Conservation (phyloP, 257 asterid species). For the Mitragyna speciosa region DNA sequence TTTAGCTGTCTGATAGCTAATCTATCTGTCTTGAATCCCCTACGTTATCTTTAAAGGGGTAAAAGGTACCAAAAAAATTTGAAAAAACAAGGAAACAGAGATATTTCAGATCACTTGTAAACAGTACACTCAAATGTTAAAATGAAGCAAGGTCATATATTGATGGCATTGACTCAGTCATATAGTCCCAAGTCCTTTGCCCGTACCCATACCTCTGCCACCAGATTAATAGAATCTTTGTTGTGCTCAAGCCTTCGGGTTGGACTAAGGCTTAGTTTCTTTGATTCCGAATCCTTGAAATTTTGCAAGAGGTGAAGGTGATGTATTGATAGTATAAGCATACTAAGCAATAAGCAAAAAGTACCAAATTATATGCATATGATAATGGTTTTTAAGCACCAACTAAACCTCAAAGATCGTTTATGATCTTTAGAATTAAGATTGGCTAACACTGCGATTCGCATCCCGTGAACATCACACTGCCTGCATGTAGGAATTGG, state of each 20-base stretch:
- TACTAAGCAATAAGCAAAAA: not conserved
- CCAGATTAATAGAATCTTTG: not conserved
- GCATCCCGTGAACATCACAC: not conserved
- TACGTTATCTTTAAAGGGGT: too few relatives aligned
- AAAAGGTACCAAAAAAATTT: too few relatives aligned
- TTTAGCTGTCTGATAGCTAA: too few relatives aligned
- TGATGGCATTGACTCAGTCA: not conserved
- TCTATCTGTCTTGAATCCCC: too few relatives aligned
- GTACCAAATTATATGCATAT: not conserved
- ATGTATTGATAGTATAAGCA: not conserved
- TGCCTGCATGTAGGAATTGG: conserved; percentile 24
- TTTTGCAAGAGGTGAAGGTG: not conserved
- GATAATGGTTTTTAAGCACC: not conserved
- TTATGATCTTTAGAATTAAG: not conserved
- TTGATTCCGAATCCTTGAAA: not conserved
- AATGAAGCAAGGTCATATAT: not conserved
- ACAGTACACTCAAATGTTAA: not conserved
- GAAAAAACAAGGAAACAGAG: too few relatives aligned
- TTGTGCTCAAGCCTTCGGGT: not conserved
- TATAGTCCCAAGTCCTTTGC: not conserved
- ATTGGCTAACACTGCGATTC: conserved; percentile 5
- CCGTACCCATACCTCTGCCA: not conserved
- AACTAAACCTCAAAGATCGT: not conserved
- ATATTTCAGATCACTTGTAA: not conserved
- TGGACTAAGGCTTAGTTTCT: not conserved